Evolutionary conservation across 768 basidiomycete species (phyloP).

Genomic region (Mycena venus): DNA sequence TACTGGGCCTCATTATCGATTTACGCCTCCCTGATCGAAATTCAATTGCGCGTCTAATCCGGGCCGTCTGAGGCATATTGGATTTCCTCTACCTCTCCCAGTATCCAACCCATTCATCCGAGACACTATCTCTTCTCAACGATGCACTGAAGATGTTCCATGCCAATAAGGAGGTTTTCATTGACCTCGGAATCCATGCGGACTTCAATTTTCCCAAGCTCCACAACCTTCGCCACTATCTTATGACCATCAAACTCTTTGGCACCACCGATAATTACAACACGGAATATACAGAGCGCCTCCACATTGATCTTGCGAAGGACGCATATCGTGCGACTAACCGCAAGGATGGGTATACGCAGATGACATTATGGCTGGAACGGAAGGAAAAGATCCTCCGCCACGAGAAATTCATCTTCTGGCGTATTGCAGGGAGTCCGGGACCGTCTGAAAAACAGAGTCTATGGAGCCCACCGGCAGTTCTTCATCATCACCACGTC

Average conservation of each 20-base stretch:
- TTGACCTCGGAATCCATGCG: slow-evolving; percentile 37
- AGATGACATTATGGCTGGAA: slow-evolving; percentile 57
- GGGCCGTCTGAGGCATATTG: neutral
- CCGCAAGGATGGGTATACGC: slow-evolving; percentile 43
- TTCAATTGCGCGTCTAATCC: neutral
- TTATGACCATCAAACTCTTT: slow-evolving; percentile 37
- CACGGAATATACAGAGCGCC: too few relatives aligned
- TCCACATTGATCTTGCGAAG: too few relatives aligned
- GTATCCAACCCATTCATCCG: slow-evolving; percentile 2
- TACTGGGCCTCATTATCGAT: slow-evolving; percentile 18
- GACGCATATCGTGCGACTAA: too few relatives aligned
- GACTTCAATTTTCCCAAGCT: slow-evolving; percentile 56
- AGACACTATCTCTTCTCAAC: neutral
- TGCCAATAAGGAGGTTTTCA: slow-evolving; percentile 9
- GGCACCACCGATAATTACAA: too few relatives aligned
- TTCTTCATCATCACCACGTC: neutral
- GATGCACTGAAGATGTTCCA: neutral
- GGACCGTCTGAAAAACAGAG: neutral
- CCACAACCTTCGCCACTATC: slow-evolving; percentile 47
- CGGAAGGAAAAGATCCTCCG: slow-evolving; percentile 48
- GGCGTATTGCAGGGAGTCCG: neutral
- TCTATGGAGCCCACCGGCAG: neutral
- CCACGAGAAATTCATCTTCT: neutral
- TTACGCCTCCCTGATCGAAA: neutral
- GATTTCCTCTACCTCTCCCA: slow-evolving; percentile 20